Evolutionary conservation across 2,329 filamentous ascomycete genomes (phyloP).

Genomic region (Helotiales sp.): DNA sequence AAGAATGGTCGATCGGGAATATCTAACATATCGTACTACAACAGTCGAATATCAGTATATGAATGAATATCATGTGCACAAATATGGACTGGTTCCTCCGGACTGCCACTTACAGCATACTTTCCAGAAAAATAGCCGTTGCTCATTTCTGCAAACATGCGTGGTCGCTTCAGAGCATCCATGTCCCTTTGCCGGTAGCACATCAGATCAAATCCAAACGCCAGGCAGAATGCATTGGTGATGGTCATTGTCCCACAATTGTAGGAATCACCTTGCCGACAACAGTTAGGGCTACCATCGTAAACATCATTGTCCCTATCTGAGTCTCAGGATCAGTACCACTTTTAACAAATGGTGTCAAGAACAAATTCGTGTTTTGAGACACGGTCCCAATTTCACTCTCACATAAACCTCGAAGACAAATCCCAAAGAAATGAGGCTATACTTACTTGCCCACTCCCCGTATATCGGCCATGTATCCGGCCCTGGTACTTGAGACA

Average conservation of each 20-base stretch:
- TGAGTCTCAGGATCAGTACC: background rate
- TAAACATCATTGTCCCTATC: background rate
- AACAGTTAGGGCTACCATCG: background rate
- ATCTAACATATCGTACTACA: background rate
- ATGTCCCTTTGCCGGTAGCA: background rate
- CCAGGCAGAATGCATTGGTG: conserved; percentile 4
- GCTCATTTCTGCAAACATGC: background rate
- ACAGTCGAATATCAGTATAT: background rate
- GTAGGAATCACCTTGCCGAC: background rate
- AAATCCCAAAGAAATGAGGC: no score
- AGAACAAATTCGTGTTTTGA: no score
- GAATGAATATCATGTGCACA: no score
- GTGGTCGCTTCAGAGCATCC: background rate
- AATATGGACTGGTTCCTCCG: no score
- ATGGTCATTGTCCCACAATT: background rate
- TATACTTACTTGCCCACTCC: background rate
- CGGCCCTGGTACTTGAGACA: background rate
- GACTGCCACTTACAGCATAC: background rate
- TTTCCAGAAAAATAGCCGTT: background rate
- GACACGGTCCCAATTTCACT: no score
- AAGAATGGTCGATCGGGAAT: background rate
- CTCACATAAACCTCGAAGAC: no score
- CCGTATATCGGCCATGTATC: background rate
- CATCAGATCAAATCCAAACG: background rate
- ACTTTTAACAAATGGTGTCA: no score